Evolutionary conservation across 805 yeast species (phyloP), one percentile per base, ranked within the genome.

Genomic region (Millerozyma acaciae): DNA sequence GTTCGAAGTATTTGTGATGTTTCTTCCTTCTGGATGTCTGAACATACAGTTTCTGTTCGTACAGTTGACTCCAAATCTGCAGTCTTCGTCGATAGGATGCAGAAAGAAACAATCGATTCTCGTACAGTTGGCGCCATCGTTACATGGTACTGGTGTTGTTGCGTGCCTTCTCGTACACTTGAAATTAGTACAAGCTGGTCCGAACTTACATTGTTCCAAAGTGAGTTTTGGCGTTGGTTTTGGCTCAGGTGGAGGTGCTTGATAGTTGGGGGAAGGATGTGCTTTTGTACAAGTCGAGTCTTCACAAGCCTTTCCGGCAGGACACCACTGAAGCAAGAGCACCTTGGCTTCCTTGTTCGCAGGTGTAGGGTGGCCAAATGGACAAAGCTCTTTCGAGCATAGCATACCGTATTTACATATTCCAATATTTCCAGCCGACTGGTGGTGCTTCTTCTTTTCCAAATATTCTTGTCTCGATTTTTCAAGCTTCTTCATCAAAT

Each of bases 311-410:
- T 80, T 71, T 43, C 84, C 84, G 22, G 68, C 76, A 6, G 79
- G 62, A 65, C 96, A 88, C 95, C 95, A 84, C 44, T 77, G 81
- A 30, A 75, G 61, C 12, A 73, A 70, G 10, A 74, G 64, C 25
- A 87, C 85, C 46, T 78, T 76, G 18, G 88, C 87, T 40, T 73
- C 78, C 41, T 71, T 75, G 60, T 83, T 85, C 12, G 86, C 83
- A 2, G 94, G 93, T 0, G 95, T 85, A 28, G 97, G 96, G 53
- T 88, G 96, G 16, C 88, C 96, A 63, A 80, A 86, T 18, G 88
- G 86, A 65, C 96, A 88, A 41, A 76, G 61, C 40, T 78, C 86
- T 50, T 84, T 84, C 16, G 84, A 68, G 60, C 96, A 88, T 24
- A 76, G 57, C 16, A 71, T 66, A 30, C 90, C 93, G 57, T 76